Base-by-base conservation (phyloP, 2,329 filamentous ascomycete species). In the Stemphylium beticola region DNA sequence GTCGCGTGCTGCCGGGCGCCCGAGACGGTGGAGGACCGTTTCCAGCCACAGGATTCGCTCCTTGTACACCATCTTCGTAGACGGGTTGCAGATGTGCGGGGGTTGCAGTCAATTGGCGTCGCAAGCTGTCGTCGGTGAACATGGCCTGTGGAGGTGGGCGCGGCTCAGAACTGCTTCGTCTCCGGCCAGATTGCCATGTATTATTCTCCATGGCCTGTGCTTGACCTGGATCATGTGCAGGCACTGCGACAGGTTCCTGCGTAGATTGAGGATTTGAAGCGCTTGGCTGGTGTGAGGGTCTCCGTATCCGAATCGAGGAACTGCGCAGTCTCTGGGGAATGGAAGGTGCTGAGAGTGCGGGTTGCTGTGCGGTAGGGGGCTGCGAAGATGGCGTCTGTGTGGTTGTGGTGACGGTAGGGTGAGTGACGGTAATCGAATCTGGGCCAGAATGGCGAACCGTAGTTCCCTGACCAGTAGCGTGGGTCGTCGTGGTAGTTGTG, bases 151-250 rank as follows among this genome's bases (percentile, higher is more conserved):
- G 64, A 12, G 66, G 69, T 31, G 65, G 68, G 26, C 70, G 70
- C 7, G 71, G 72, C 45, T 70, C 70, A 3, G 70, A 73, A 49
- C 64, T 73, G 54, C 69, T 73, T 43, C 72, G 61, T 46, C 71
- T 60, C 26, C 71, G 67, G 26, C 65, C 66, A 22, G 53, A 52
- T 24, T 61, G 51, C 54, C 58, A 64, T 38, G 48, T 50, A n/a
- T 57, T 50, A 15, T 57, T 55, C 17, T 65, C 55, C 14, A 53
- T 48, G 14, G 18, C 38, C 4, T 40, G 44, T 5, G 41, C 50
- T 18, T 56, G 20, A 20, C 44, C 26, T 38, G 57, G 15, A 40
- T 55, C 24, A 10, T 58, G 42, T 15, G 50, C 18, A 11, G 36
- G 47, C 10, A 47, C 26, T 18, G 44, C 18, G 22, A 12, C 39